Conservation (phyloP, 345 rosid genomes). For the Lepidium africanum region DNA sequence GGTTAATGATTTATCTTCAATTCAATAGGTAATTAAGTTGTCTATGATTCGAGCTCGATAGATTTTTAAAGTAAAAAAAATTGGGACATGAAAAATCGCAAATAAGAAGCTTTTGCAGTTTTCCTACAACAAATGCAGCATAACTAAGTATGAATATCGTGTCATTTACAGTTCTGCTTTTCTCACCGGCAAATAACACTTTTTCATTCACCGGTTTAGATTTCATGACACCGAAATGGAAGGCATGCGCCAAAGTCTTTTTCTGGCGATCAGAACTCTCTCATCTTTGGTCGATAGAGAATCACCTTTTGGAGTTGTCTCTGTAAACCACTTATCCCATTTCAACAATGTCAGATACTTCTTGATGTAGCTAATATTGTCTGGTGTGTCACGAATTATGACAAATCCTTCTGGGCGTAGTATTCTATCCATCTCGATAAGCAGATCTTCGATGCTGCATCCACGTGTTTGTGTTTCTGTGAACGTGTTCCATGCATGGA, state of each 20-base stretch:
- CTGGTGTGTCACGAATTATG: constrained; percentile 73
- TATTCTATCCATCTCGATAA: constrained; percentile 88
- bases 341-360: constrained; percentile 51
- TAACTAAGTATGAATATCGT: constrained; percentile 1
- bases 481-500: constrained; percentile 79
- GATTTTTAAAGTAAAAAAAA: accelerated
- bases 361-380: constrained; percentile 44
- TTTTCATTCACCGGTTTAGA: neutral
- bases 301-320: constrained; percentile 66
- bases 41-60: neutral
- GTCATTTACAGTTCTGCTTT: constrained; percentile 20
- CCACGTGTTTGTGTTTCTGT: constrained; percentile 53
- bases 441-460: constrained; percentile 68
- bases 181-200: neutral
- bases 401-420: constrained; percentile 81
- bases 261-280: constrained; percentile 69
- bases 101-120: constrained; percentile 13
- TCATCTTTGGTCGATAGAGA: constrained; percentile 56
- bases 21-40: neutral
- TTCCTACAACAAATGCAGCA: constrained; percentile 17
- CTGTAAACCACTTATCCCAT: constrained; percentile 86
- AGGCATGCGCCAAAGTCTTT: constrained; percentile 50
- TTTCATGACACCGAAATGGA: constrained; percentile 13
- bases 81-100: neutral
- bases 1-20: neutral